These are phyloP conservation scores for Solanum lycopersicoides DNA, from an alignment of 257 asterid genomes.

Conservation along the genomic window DNA sequence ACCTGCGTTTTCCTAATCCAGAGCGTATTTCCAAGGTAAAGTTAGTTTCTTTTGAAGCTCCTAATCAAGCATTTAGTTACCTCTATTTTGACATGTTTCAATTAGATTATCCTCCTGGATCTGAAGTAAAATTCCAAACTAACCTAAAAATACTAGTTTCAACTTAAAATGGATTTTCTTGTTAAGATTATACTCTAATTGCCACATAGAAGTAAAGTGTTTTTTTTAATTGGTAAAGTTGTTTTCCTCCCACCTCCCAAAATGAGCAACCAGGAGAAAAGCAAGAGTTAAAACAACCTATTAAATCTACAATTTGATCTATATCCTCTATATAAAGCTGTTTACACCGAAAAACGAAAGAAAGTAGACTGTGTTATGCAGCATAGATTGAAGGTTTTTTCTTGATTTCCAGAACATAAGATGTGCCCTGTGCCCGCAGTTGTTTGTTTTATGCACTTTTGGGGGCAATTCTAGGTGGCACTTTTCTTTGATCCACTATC, in stretches of 20 bases:
- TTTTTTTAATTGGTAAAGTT: not conserved
- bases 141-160: not conserved
- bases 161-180: not conserved
- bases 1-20: slow-evolving; percentile 64
- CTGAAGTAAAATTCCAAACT: not conserved
- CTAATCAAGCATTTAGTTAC: not conserved
- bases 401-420: not conserved
- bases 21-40: slow-evolving; percentile 85
- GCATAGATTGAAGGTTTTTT: not conserved
- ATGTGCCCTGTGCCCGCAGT: not conserved
- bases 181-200: not conserved
- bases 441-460: not conserved
- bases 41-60: not conserved
- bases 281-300: not conserved
- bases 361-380: not conserved
- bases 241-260: not conserved
- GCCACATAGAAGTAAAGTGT: not conserved
- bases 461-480: not conserved
- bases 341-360: not conserved
- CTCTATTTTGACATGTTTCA: not conserved
- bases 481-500: not conserved
- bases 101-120: not conserved
- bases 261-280: not conserved
- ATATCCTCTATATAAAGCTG: not conserved
- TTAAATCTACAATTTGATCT: not conserved